Evolutionary conservation across 2,329 filamentous ascomycete species (phyloP), one percentile per base, ranked within the genome.

Genomic region (Pyricularia pennisetigena): DNA sequence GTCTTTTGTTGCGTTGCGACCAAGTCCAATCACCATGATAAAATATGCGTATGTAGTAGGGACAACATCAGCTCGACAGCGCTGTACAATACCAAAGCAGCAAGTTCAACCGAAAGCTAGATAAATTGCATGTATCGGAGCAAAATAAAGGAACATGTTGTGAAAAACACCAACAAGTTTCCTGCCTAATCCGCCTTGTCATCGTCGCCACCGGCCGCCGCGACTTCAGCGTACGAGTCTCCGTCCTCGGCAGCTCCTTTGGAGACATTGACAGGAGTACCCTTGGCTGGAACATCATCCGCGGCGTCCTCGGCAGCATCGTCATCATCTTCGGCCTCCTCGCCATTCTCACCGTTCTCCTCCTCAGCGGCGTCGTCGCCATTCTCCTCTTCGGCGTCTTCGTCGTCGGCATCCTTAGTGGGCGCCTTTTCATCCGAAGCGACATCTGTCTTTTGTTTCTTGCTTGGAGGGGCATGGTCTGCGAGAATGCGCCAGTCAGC

Each of bases 371-470:
- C 75, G 0, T 75, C 76, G 24, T 71, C 73, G 4, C 67, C 73
- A n/a, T 73, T 75, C 26, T 73, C 74, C n/a, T 74, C 78, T 20
- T 68, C 71, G 9, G 72, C 75, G 9, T 73, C 73, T 32, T 72
- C 74, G 0, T 70, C 74, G 2, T 71, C 74, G 8, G 72, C 73
- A 8, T 70, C 73, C 32, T 74, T 72, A 63, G 74, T 69, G 16
- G 72, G 74, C 62, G 74, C 74, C 64, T 74, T 74, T 24, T 70
- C 74, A 26, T 70, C 70, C 12, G 74, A 72, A 29, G 75, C 75
- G 28, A 76, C 73, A 68, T 72, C 75, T 29, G 81, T 83, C 80
- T 83, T 85, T 72, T 79, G 79, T 77, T 83, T 84, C 79, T 85
- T 85, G 68, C 79, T 80, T 54, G 83, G 83, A 65, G 81, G 82